Evolutionary conservation across 2,329 filamentous ascomycete genomes (phyloP).

Genomic region (Orbilia brochopaga): DNA sequence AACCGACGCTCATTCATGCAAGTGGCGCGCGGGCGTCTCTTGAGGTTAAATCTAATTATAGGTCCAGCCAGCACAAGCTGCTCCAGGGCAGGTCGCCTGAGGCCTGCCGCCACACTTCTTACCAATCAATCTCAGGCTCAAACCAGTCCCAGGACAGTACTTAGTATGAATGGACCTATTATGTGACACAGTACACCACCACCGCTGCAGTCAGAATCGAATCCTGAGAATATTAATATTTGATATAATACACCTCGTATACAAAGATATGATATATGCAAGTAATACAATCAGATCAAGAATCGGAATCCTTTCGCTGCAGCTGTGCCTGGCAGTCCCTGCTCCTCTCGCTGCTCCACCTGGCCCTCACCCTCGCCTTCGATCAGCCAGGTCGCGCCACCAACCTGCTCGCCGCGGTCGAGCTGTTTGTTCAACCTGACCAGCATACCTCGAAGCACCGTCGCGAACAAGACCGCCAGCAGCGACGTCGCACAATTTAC

Average conservation of each 20-base stretch:
- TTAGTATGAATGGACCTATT: too few relatives aligned
- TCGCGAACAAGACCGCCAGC: constrained; percentile 69
- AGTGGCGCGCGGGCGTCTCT: neutral
- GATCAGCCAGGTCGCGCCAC: constrained; percentile 21
- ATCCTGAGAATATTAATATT: neutral
- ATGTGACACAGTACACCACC: neutral
- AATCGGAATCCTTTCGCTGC: constrained; percentile 71
- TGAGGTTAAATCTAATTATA: constrained; percentile 10
- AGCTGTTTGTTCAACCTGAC: constrained; percentile 72
- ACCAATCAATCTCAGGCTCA: too few relatives aligned
- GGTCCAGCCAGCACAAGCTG: neutral
- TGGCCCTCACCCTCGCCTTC: constrained; percentile 4
- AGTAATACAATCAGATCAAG: constrained; percentile 64
- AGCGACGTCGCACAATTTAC: constrained; percentile 72
- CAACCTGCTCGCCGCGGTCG: constrained; percentile 66
- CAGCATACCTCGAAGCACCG: constrained; percentile 68
- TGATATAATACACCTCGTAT: neutral
- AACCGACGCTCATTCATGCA: neutral
- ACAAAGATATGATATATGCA: too few relatives aligned
- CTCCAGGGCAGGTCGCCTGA: constrained; percentile 7
- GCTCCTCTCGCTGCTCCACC: constrained; percentile 60
- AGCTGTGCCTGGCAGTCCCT: constrained; percentile 65
- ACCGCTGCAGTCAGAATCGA: too few relatives aligned
- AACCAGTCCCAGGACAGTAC: too few relatives aligned
- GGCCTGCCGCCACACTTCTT: neutral